Evolutionary conservation across 129 eudicot genomes (phyloP), one percentile per base, ranked within the genome.

Genomic region (Pulicaria dysenterica): DNA sequence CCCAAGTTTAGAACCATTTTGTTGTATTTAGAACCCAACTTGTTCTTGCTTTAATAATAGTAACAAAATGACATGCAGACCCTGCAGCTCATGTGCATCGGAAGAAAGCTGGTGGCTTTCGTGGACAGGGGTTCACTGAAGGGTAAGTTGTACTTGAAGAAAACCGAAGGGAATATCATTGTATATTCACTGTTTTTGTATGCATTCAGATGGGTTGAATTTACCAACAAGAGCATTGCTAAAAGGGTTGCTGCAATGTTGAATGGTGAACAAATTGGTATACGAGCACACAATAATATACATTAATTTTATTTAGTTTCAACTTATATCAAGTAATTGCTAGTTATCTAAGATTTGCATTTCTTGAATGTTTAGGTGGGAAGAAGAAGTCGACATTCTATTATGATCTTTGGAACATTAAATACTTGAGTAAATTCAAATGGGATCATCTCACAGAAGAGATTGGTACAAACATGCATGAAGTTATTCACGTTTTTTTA

Each of bases 371-470:
- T 46, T 42, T 83, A 94, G 99, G 99, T 84, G 99, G 99, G 73
- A 90, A 63, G 93, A 94, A 90, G 81, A 84, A 93, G 78, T 90
- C 97, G 8, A 38, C 82, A 60, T 90, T 94, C 79, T 90, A 87
- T 77, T 94, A 88, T 72, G 99, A 94, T 53, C 80, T 86, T 51
- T 94, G 99, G 97, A 94, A 94, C 69, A 88, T 94, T 76, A 94
- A 90, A 81, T 94, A 94, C 80, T 77, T 94, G 74, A 85, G 96
- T 81, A 94, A 94, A 88, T 88, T 94, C 80, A 94, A 94, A 69
- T 94, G 99, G 99, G 99, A 94, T 79, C 89, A 90, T 88, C 96
- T 94, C 58, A 94, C 97, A 0, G 91, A 86, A 72, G 99, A 94
- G 77, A 86, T 81, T 38, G 97, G 99, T 94, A 86, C 4, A 49